phyloP scores from a whole-genome alignment of 768 basidiomycete genomes.

The Dictyophora rubrovolvata region DNA sequence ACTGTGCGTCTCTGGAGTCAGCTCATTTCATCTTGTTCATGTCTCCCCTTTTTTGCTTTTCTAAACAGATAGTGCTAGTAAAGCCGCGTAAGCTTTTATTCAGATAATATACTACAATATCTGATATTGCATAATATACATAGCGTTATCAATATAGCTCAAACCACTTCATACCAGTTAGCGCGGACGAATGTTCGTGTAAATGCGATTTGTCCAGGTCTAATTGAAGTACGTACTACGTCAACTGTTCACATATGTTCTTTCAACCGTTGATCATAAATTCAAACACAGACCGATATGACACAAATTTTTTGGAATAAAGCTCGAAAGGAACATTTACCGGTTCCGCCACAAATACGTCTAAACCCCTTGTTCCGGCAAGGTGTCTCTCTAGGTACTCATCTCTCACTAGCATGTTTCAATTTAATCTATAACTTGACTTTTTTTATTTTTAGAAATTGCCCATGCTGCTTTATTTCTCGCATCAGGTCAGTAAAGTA shows the following conservation, averaged over 20 bases:
- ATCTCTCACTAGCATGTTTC: slow-evolving; percentile 1
- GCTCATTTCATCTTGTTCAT: not conserved
- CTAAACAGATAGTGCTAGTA: slow-evolving; percentile 73
- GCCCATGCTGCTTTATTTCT: slow-evolving; percentile 79
- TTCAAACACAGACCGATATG: slow-evolving; percentile 58
- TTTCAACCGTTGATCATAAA: too few relatives aligned
- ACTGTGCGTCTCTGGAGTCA: slow-evolving; percentile 44
- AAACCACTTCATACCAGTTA: slow-evolving; percentile 72
- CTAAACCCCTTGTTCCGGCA: slow-evolving; percentile 77
- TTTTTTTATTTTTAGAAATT: slow-evolving; percentile 46
- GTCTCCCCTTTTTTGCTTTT: slow-evolving; percentile 10
- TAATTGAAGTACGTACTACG: slow-evolving; percentile 48
- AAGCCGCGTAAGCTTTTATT: slow-evolving; percentile 63
- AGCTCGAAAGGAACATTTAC: slow-evolving; percentile 68
- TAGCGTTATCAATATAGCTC: slow-evolving; percentile 82
- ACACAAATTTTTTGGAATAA: slow-evolving; percentile 65
- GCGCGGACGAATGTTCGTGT: slow-evolving; percentile 78
- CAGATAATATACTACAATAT: not conserved
- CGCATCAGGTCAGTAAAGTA: slow-evolving; percentile 57
- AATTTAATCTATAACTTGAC: not conserved
- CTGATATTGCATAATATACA: not conserved
- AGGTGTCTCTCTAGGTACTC: slow-evolving; percentile 67
- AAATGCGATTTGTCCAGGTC: slow-evolving; percentile 82
- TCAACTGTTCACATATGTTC: not conserved
- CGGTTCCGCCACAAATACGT: slow-evolving; percentile 62